A percentile compares a stretch with the other conserved stretches of the same genome.
Conservation (phyloP, 108 stramenopile species). For the Asterionellopsis glacialis region DNA sequence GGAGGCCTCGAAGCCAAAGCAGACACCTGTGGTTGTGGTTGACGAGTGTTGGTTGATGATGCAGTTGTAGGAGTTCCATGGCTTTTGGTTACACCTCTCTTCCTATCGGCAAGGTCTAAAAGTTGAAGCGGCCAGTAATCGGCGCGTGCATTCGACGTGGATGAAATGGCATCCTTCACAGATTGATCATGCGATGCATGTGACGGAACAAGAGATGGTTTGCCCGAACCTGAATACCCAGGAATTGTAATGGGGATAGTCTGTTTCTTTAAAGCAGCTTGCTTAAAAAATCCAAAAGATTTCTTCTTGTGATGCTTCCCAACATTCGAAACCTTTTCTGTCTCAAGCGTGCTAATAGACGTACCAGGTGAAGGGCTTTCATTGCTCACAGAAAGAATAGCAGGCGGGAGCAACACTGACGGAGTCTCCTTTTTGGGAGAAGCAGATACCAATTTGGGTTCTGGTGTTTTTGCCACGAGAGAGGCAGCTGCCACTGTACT, state of each 20-base stretch:
- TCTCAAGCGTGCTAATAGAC: not conserved
- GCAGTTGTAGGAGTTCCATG: too few relatives aligned
- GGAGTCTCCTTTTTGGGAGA: too few relatives aligned
- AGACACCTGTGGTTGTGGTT: too few relatives aligned
- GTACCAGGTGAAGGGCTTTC: not conserved
- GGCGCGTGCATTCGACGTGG: slow-evolving; percentile 34
- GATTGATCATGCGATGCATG: slow-evolving; percentile 74
- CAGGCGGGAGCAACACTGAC: too few relatives aligned
- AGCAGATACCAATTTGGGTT: too few relatives aligned
- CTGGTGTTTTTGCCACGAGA: too few relatives aligned
- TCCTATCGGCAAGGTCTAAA: slow-evolving; percentile 59
- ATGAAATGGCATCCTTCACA: slow-evolving; percentile 49
- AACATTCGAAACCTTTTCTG: slow-evolving; percentile 1
- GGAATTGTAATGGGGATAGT: slow-evolving; percentile 42
- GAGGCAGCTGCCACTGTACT: too few relatives aligned
- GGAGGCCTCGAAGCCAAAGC: too few relatives aligned
- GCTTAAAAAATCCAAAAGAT: slow-evolving; percentile 18
- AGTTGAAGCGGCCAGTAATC: slow-evolving; percentile 84
- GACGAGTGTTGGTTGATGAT: too few relatives aligned
- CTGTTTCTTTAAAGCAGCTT: slow-evolving; percentile 29
- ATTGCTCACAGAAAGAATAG: not conserved
- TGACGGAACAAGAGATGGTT: slow-evolving; percentile 41
- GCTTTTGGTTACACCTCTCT: slow-evolving; percentile 9
- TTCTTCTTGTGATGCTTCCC: not conserved
- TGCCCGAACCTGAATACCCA: slow-evolving; percentile 21